phyloP scores from a whole-genome alignment of 2,329 filamentous ascomycete species.

The Botrytis medusae region DNA sequence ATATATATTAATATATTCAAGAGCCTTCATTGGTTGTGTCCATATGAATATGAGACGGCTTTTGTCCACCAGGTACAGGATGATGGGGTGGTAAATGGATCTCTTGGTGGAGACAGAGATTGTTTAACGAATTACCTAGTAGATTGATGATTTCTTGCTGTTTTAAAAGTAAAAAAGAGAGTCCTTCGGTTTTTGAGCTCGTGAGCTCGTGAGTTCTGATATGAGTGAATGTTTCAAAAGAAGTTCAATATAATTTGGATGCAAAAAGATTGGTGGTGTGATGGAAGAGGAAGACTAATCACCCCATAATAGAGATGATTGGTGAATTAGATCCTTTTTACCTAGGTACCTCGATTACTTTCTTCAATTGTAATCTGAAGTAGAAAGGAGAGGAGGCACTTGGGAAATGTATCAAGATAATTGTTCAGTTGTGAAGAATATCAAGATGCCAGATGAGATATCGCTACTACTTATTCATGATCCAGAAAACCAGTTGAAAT shows the following conservation, averaged over 20 bases:
- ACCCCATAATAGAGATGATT: background rate
- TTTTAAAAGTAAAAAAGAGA: background rate
- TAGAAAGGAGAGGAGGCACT: background rate
- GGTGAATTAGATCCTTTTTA: background rate
- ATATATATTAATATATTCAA: background rate
- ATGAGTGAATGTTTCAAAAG: background rate
- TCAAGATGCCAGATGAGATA: background rate
- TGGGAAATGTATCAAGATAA: background rate
- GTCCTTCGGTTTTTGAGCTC: background rate
- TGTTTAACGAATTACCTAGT: background rate
- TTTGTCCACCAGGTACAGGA: background rate
- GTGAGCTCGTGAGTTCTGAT: background rate
- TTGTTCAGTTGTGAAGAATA: background rate
- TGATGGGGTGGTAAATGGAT: background rate
- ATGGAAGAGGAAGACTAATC: background rate
- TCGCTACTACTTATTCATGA: background rate
- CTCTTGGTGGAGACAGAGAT: background rate
- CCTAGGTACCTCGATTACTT: background rate
- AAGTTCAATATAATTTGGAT: background rate
- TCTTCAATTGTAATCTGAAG: background rate
- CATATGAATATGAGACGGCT: background rate
- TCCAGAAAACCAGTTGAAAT: background rate
- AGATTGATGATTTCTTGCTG: background rate
- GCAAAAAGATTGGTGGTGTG: too few relatives aligned
- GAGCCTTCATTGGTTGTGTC: conserved; percentile 5